Evolutionary conservation across 345 rosid genomes (phyloP), one percentile per base, ranked within the genome.

Genomic region (Conringia planisiliqua): DNA sequence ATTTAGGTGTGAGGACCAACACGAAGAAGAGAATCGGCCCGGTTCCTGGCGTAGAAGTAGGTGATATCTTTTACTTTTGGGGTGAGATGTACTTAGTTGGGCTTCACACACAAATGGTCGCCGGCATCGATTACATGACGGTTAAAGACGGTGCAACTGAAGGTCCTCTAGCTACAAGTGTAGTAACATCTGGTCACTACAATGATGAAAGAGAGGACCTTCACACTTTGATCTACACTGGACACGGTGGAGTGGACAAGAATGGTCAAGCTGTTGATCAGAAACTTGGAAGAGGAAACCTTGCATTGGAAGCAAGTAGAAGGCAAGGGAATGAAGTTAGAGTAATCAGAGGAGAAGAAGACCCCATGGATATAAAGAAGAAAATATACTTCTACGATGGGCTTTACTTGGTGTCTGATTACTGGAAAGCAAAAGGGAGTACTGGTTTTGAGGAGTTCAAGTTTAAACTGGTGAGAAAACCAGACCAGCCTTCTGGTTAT

Each of bases 341-440:
- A 74, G 93, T 91, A 10, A 73, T 91, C 22, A 83, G 89, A 29
- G 96, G 96, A 18, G 50, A 79, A 76, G 70, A 56, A 38, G 88
- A 91, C 73, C 35, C 47, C 0, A 32, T 24, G 0, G 54, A 62
- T 60, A 66, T 59, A 3, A 26, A 33, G 0, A 29, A 71, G 8
- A 89, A 83, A 66, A 47, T 85, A 1, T 88, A 85, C 13, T 39
- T 89, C 12, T 89, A 88, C 46, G 96, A 89, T 7, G 90, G 91
- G 3, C 79, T 88, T 7, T 88, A 87, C 59, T 80, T 24, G 29
- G 74, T 88, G 26, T 72, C 74, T 24, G 82, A 82, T 36, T 79
- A 72, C 0, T 86, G 92, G 92, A 59, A 68, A 65, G 90, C 64
- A 56, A 86, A 74, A 48, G 85, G 78, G 16, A 4, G 4, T 20